A percentile compares a stretch with the other conserved stretches of the same genome.
These are phyloP conservation scores for Erodium texanum DNA, from an alignment of 441 rosid species.

Conservation along the genomic window DNA sequence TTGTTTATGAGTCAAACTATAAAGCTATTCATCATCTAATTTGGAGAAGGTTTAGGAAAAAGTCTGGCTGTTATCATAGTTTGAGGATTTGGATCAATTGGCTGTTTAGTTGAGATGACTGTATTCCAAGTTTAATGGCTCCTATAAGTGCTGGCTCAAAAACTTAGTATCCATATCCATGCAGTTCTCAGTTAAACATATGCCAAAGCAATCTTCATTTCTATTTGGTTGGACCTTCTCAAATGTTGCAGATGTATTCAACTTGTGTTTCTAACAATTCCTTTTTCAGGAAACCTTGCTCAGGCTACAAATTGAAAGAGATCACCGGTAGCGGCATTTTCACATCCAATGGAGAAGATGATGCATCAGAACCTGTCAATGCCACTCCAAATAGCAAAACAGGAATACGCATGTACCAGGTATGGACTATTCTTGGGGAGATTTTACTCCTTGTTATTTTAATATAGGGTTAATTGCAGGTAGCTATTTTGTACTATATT, in stretches of 20 bases:
- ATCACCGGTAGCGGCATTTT: slow-evolving; percentile 94
- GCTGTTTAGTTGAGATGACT: background rate
- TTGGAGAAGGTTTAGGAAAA: background rate
- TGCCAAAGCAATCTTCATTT: background rate
- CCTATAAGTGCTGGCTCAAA: background rate
- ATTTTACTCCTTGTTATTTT: too few relatives aligned
- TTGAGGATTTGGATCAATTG: background rate
- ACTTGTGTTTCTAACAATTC: background rate
- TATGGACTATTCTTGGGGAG: slow-evolving; percentile 6
- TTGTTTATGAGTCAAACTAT: too few relatives aligned
- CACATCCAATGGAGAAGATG: slow-evolving; percentile 46
- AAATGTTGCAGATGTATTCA: too few relatives aligned
- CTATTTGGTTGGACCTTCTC: too few relatives aligned
- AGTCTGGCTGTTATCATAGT: background rate
- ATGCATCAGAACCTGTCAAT: slow-evolving; percentile 36
- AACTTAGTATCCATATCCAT: too few relatives aligned
- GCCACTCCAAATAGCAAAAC: slow-evolving; percentile 44
- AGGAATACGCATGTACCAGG: slow-evolving; percentile 74
- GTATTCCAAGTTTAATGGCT: background rate
- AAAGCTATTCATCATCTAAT: background rate
- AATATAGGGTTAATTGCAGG: too few relatives aligned
- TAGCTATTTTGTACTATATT: too few relatives aligned
- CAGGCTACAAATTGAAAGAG: slow-evolving; percentile 88
- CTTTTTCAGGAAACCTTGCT: slow-evolving; percentile 75
- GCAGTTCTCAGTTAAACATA: background rate